A percentile compares a stretch with the other conserved stretches of the same genome.
Evolutionary conservation across 306 rosid species (phyloP).

Genomic region (Vigna reflexopilosa): DNA sequence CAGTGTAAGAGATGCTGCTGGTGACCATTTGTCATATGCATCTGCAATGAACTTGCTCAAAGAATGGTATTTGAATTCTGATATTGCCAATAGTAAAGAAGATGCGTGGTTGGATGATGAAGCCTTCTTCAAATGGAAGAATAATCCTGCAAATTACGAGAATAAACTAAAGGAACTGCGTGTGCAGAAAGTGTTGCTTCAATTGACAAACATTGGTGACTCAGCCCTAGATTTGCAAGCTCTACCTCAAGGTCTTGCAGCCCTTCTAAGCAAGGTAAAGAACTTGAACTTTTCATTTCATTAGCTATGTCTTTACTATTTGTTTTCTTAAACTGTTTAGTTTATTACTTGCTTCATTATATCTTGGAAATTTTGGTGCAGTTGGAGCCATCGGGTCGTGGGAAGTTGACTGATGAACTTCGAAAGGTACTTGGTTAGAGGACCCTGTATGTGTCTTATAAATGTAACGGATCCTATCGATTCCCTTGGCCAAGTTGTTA

Average conservation of each 20-base stretch:
- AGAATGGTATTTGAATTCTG: slow-evolving; percentile 76
- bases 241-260: slow-evolving; percentile 90
- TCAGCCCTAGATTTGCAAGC: slow-evolving; percentile 82
- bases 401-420: slow-evolving; percentile 68
- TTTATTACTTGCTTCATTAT: slow-evolving; percentile 27
- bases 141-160: slow-evolving; percentile 64
- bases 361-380: slow-evolving; percentile 50
- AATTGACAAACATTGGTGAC: slow-evolving; percentile 73
- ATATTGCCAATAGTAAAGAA: slow-evolving; percentile 55
- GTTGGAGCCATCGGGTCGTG: slow-evolving; percentile 78
- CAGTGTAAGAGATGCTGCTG: slow-evolving; percentile 79
- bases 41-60: slow-evolving; percentile 69
- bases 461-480: slow-evolving; percentile 5
- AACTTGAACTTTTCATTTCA: slow-evolving; percentile 1
- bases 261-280: slow-evolving; percentile 92
- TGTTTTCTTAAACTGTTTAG: background rate
- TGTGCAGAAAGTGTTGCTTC: slow-evolving; percentile 81
- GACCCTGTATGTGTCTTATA: background rate
- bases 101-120: slow-evolving; percentile 83
- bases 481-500: slow-evolving; percentile 27
- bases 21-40: slow-evolving; percentile 75
- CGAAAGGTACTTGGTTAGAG: slow-evolving; percentile 72
- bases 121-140: slow-evolving; percentile 89
- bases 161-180: slow-evolving; percentile 82
- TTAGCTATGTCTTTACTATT: background rate